Conservation (phyloP, 345 rosid species). For the Citrus mangshanensis region DNA sequence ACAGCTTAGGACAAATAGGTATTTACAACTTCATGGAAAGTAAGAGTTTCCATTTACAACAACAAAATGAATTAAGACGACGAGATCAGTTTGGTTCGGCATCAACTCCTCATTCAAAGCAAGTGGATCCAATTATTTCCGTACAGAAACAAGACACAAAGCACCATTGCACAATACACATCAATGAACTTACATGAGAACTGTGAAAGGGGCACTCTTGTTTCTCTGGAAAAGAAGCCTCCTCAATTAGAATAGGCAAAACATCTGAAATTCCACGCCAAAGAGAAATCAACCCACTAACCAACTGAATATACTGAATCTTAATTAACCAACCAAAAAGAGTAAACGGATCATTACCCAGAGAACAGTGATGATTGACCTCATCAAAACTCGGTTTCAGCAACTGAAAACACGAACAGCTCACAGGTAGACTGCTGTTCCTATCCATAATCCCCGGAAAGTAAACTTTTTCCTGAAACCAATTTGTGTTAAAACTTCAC, state of each 20-base stretch:
- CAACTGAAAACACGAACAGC: constrained; percentile 35
- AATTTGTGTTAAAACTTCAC: background rate
- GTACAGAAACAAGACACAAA: background rate
- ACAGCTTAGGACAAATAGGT: background rate
- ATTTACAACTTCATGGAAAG: background rate
- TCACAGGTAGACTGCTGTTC: constrained; percentile 27
- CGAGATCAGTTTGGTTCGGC: background rate
- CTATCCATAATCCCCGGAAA: constrained; percentile 24
- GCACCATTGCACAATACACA: background rate
- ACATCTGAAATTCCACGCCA: constrained; percentile 42
- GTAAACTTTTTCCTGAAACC: constrained; percentile 22
- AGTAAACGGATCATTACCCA: constrained; percentile 25
- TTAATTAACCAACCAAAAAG: background rate
- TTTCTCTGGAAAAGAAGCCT: constrained; percentile 38
- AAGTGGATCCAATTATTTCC: background rate
- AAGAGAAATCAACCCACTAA: background rate
- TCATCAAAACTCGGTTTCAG: constrained; percentile 38
- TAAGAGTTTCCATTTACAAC: background rate
- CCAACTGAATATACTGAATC: background rate
- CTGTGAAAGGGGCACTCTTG: constrained; percentile 39
- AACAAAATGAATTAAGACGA: background rate
- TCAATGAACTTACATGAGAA: constrained; percentile 39
- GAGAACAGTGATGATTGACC: constrained; percentile 31
- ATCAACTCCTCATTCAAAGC: background rate
- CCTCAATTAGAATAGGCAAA: constrained; percentile 52